These are phyloP conservation scores for Gnomoniopsis smithogilvyi DNA, from an alignment of 2,329 filamentous ascomycete genomes.

Conservation along the genomic window DNA sequence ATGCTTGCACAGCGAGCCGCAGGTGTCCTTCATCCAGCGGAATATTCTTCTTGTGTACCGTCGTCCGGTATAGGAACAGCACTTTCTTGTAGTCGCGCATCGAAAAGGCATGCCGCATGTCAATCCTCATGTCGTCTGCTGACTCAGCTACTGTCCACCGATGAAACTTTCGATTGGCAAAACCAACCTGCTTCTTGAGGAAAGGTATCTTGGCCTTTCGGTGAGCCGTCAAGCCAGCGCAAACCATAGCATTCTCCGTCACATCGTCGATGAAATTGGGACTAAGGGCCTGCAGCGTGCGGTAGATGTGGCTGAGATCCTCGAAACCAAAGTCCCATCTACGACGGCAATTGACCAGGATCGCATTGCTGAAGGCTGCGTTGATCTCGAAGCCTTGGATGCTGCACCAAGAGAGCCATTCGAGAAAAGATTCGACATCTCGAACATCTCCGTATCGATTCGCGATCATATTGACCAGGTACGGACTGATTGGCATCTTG, in stretches of 20 bases:
- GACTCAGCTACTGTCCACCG: not conserved
- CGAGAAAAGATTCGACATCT: conserved; percentile 34
- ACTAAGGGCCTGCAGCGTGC: conserved; percentile 29
- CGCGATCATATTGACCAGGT: conserved; percentile 39
- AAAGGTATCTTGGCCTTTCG: not conserved
- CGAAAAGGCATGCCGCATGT: conserved; percentile 13
- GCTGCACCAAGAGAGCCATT: conserved; percentile 39
- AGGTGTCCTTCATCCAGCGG: conserved; percentile 39
- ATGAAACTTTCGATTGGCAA: conserved; percentile 6
- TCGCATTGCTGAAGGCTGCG: conserved; percentile 35
- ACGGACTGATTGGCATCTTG: conserved; percentile 31
- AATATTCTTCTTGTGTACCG: conserved; percentile 30
- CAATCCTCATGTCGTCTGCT: conserved; percentile 7
- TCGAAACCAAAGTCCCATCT: conserved; percentile 35
- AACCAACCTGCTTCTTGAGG: conserved; percentile 5
- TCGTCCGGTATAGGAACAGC: conserved; percentile 34
- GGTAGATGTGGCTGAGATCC: conserved; percentile 33
- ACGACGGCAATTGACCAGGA: conserved; percentile 35
- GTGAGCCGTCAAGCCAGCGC: conserved; percentile 2
- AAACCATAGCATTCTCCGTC: conserved; percentile 28
- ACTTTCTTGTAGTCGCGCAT: conserved; percentile 6
- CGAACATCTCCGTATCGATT: conserved; percentile 38
- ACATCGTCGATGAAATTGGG: conserved; percentile 32
- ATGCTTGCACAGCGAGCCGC: conserved; percentile 44
- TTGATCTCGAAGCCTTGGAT: conserved; percentile 33